A percentile compares a stretch with the other conserved stretches of the same genome.
Evolutionary conservation across 2,329 filamentous ascomycete species (phyloP).

Genomic region (Fusarium pseudonygamai): DNA sequence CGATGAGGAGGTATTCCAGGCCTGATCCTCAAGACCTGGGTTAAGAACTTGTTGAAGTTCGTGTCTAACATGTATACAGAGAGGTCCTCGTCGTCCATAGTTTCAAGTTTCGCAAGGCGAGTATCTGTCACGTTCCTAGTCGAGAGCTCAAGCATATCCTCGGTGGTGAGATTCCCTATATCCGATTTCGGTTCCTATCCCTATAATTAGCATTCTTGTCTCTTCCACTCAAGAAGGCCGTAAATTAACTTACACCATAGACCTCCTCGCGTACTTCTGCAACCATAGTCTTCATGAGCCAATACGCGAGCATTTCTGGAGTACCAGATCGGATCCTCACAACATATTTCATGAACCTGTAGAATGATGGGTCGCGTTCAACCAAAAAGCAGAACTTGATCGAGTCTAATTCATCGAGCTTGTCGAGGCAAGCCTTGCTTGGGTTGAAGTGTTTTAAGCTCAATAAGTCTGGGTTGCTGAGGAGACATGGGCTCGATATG

Average conservation of each 20-base stretch:
- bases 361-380: neutral
- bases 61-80: neutral
- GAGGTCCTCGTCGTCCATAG: neutral
- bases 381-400: neutral
- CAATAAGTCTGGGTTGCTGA: neutral
- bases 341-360: neutral
- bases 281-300: neutral
- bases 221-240: neutral
- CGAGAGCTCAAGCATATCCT: neutral
- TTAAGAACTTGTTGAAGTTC: neutral
- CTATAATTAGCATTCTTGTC: fast-evolving
- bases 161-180: no score
- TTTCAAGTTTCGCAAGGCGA: neutral
- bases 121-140: neutral
- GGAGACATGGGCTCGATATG: no score
- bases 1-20: neutral
- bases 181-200: neutral
- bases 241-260: neutral
- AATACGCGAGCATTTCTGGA: neutral
- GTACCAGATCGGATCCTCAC: neutral
- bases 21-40: neutral
- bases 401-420: neutral
- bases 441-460: neutral
- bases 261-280: neutral
- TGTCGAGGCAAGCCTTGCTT: neutral